Evolutionary conservation across 2,329 filamentous ascomycete species (phyloP), one percentile per base, ranked within the genome.

Genomic region (Calcarisporium arbuscula): DNA sequence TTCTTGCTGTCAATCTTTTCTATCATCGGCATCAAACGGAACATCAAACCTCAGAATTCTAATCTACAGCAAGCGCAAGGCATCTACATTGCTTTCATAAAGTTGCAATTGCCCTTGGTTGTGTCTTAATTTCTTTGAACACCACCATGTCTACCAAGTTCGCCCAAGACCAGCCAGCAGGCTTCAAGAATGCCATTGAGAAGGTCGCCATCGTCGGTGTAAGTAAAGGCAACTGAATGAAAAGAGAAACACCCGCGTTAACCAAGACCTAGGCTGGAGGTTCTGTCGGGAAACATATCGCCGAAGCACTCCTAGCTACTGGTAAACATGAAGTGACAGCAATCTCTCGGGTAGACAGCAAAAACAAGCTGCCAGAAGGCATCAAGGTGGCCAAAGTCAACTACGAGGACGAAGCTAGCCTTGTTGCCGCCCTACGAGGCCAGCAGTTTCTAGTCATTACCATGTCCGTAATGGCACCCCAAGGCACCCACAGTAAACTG

Each of bases 391-490:
- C 53, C 25, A 34, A 44, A 2, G 59, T 77, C 14, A 60, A 70
- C 47, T 72, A 72, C 42, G 52, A 59, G 25, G 56, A 67, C 30
- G 49, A 61, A 18, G 44, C 50, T 2, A 60, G 66, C 1, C 47
- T 80, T 8, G 58, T 72, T 1, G 48, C 52, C 1, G 74, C 72
- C 3, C 64, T 80, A 3, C 48, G 56, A 19, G 72, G 61, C 38
- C 72, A 80, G 40, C 64, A 80, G n/a, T 67, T 66, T 25, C 57
- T 80, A 4, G 58, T 78, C 43, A 77, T 80, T 35, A 74, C 73
- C 8, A 49, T 80, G 39, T 41, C 61, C 9, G 49, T 56, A 1
- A 42, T 30, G 0, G 72, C 69, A 0, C 60, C 70, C 0, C 51
- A 40, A 0, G 67, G 67, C 8, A 63, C 63, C 2, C 65, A 75